These are phyloP conservation scores for Crinitomyces ghanaensis DNA, from an alignment of 805 yeast genomes.

Conservation along the genomic window DNA sequence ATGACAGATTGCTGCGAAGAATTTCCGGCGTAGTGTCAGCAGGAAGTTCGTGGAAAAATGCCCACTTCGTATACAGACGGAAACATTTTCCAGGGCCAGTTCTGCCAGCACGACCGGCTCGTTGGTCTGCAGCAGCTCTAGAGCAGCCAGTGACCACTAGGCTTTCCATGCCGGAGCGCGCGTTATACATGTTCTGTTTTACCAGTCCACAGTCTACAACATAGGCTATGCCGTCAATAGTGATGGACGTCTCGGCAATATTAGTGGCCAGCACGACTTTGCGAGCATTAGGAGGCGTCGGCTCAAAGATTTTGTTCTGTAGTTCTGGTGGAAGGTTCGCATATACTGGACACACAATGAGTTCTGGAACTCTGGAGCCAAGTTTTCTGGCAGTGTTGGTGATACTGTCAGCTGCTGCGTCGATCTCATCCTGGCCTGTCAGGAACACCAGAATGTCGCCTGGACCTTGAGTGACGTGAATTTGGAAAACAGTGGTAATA, in stretches of 20 bases:
- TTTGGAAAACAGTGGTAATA: slow-evolving; percentile 73
- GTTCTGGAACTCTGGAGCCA: slow-evolving; percentile 50
- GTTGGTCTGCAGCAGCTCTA: slow-evolving; percentile 93
- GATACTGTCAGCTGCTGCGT: slow-evolving; percentile 57
- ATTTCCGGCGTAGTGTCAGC: slow-evolving; percentile 83
- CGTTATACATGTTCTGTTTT: slow-evolving; percentile 92
- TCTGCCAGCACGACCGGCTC: slow-evolving; percentile 99
- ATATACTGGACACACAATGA: slow-evolving; percentile 76
- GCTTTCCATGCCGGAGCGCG: slow-evolving; percentile 91
- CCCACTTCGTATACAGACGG: slow-evolving; percentile 77
- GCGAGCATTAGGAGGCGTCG: slow-evolving; percentile 71
- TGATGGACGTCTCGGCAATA: slow-evolving; percentile 94
- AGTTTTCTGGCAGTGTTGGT: slow-evolving; percentile 53
- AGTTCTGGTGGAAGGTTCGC: slow-evolving; percentile 85
- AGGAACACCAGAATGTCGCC: slow-evolving; percentile 85
- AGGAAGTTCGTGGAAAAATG: slow-evolving; percentile 66
- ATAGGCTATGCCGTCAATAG: slow-evolving; percentile 94
- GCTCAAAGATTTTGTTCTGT: slow-evolving; percentile 81
- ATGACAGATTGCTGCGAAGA: slow-evolving; percentile 74
- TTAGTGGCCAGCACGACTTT: slow-evolving; percentile 92
- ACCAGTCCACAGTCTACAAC: slow-evolving; percentile 97
- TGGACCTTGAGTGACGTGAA: slow-evolving; percentile 68
- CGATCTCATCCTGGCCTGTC: slow-evolving; percentile 96
- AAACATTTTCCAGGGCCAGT: slow-evolving; percentile 96
- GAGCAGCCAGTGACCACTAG: slow-evolving; percentile 91